These are phyloP conservation scores for Ophiocordyceps unilateralis DNA, from an alignment of 2,329 filamentous ascomycete species.

Conservation along the genomic window DNA sequence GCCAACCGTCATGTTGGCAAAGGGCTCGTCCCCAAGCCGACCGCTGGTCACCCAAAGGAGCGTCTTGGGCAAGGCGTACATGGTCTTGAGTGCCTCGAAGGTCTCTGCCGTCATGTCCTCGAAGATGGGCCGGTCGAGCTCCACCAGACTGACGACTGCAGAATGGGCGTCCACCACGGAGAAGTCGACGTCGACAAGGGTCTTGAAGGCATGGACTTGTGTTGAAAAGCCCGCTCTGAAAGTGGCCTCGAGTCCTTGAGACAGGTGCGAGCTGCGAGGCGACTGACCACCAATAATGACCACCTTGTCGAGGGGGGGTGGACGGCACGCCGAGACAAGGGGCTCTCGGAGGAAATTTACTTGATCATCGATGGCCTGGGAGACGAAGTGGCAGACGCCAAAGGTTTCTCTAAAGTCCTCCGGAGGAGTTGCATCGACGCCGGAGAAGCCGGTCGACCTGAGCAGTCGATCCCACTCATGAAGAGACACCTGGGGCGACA, in stretches of 20 bases:
- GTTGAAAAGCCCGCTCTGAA: too few species aligned
- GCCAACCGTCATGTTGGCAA: not conserved
- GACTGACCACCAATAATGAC: too few species aligned
- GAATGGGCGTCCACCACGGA: too few species aligned
- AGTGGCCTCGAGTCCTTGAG: too few species aligned
- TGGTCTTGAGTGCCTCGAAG: not conserved
- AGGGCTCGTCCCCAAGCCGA: not conserved
- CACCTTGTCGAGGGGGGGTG: not conserved
- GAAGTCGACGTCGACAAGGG: not conserved
- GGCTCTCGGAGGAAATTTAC: not conserved
- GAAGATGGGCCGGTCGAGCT: not conserved
- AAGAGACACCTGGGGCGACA: constrained; percentile 1
- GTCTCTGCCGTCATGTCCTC: not conserved
- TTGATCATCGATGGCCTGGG: not conserved
- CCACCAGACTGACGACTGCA: not conserved
- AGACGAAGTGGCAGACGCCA: not conserved
- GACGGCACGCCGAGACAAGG: not conserved
- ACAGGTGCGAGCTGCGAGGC: too few species aligned
- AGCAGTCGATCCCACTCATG: not conserved
- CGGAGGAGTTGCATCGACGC: not conserved
- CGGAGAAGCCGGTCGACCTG: constrained; percentile 2
- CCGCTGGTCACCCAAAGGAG: not conserved
- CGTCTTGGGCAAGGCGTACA: not conserved
- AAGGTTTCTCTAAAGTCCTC: not conserved
- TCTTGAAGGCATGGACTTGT: too few species aligned